These are phyloP conservation scores for Paracamarosporium sp. DNA, from an alignment of 2,329 filamentous ascomycete species.

Conservation along the genomic window DNA sequence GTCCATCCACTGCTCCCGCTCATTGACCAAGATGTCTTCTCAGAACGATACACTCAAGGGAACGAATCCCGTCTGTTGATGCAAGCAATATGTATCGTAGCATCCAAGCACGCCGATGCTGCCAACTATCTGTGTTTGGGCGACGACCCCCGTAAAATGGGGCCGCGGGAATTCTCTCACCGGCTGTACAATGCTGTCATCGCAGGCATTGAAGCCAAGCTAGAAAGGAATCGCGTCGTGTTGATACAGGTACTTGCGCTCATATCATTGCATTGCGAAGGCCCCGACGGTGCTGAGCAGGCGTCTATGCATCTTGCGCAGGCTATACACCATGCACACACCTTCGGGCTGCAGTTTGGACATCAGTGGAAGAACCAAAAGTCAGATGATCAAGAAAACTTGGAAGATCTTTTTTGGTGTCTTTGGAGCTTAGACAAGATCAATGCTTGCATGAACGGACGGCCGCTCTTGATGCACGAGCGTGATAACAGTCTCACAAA, in stretches of 20 bases:
- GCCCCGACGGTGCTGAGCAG: conserved; percentile 55
- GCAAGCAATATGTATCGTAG: conserved; percentile 56
- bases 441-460: conserved; percentile 55
- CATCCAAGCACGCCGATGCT: conserved; percentile 56
- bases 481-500: conserved; percentile 54
- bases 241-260: conserved; percentile 56
- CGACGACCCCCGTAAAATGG: conserved; percentile 40
- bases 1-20: conserved; percentile 57
- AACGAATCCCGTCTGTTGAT: conserved; percentile 48
- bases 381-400: conserved; percentile 45
- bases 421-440: conserved; percentile 58
- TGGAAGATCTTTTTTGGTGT: conserved; percentile 58
- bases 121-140: conserved; percentile 47
- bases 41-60: conserved; percentile 43
- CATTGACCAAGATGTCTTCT: conserved; percentile 52
- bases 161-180: conserved; percentile 54
- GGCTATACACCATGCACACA: conserved; percentile 58
- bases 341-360: conserved; percentile 55
- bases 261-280: conserved; percentile 56
- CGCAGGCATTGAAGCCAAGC: conserved; percentile 48
- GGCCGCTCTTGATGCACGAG: conserved; percentile 57
- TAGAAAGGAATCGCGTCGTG: conserved; percentile 54
- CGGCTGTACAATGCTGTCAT: conserved; percentile 52
- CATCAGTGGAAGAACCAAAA: conserved; percentile 48
- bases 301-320: conserved; percentile 55